Conservation (phyloP, 2,329 filamentous ascomycete species). For the Diaporthe australafricana region DNA sequence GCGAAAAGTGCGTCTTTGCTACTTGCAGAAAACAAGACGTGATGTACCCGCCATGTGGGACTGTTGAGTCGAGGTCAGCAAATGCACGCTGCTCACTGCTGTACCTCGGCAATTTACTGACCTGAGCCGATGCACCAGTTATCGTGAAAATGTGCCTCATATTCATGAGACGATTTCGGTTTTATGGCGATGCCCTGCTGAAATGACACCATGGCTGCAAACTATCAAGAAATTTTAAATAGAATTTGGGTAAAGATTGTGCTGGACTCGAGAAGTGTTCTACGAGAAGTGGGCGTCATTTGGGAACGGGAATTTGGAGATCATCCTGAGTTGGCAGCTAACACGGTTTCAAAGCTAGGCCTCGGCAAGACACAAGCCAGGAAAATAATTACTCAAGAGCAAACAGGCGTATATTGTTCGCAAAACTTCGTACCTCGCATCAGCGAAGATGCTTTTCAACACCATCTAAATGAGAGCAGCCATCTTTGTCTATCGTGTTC, state of each 20-base stretch:
- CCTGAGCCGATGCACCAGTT: slow-evolving; percentile 20
- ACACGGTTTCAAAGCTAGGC: slow-evolving; percentile 3
- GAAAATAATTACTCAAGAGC: neutral
- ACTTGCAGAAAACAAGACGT: slow-evolving; percentile 53
- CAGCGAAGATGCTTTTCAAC: neutral
- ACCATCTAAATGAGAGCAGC: neutral
- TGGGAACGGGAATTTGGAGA: neutral
- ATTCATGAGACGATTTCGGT: slow-evolving; percentile 17
- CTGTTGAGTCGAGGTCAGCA: slow-evolving; percentile 38
- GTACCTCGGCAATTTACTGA: slow-evolving; percentile 18
- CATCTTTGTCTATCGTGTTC: slow-evolving; percentile 12
- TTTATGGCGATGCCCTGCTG: slow-evolving; percentile 1
- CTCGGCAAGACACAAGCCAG: neutral
- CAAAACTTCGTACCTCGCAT: neutral
- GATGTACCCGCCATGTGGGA: slow-evolving; percentile 62
- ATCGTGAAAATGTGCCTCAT: neutral
- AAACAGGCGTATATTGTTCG: neutral
- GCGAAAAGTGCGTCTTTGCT: slow-evolving; percentile 49
- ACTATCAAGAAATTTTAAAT: neutral
- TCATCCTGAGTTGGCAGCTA: neutral
- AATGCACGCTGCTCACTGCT: neutral
- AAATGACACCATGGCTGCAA: slow-evolving; percentile 8
- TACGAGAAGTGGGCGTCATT: neutral
- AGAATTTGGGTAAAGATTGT: neutral
- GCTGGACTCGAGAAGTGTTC: neutral